These are phyloP conservation scores for Aureobasidium sp. DNA, from an alignment of 2,329 filamentous ascomycete genomes.

Conservation along the genomic window DNA sequence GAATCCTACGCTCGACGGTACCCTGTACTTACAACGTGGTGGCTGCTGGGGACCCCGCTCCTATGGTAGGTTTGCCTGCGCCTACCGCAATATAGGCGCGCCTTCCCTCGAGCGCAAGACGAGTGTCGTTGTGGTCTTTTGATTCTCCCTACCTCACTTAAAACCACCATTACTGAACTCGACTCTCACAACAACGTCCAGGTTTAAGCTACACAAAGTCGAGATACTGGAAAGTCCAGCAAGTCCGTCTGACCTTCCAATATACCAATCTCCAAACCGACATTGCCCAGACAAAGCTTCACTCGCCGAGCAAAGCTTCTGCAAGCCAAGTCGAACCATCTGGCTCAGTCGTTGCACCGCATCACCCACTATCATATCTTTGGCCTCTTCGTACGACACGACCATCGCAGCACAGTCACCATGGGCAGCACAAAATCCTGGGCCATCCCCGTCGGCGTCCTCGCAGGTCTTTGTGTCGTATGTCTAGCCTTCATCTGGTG, in stretches of 20 bases:
- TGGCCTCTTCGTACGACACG: neutral
- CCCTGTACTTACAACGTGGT: neutral
- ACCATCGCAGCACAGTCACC: neutral
- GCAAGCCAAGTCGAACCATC: neutral
- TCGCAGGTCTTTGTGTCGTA: conserved; percentile 19
- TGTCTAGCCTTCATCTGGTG: conserved; percentile 23
- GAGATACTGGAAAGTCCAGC: neutral
- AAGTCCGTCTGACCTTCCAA: neutral
- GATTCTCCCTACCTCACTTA: neutral
- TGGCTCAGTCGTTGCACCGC: neutral
- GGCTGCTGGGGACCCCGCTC: neutral
- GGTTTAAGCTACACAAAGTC: neutral
- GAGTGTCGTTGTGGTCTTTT: neutral
- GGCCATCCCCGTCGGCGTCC: conserved; percentile 23
- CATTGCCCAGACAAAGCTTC: neutral
- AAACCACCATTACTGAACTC: neutral
- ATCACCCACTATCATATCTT: neutral
- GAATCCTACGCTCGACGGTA: neutral
- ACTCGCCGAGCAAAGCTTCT: conserved; percentile 1
- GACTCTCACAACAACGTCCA: neutral
- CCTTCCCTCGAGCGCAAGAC: neutral
- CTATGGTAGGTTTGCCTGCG: neutral
- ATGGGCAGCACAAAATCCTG: conserved; percentile 19
- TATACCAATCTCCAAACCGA: neutral
- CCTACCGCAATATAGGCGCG: neutral